Evolutionary conservation across 768 basidiomycete genomes (phyloP).

Genomic region (Rhodotorula kratochvilovae): DNA sequence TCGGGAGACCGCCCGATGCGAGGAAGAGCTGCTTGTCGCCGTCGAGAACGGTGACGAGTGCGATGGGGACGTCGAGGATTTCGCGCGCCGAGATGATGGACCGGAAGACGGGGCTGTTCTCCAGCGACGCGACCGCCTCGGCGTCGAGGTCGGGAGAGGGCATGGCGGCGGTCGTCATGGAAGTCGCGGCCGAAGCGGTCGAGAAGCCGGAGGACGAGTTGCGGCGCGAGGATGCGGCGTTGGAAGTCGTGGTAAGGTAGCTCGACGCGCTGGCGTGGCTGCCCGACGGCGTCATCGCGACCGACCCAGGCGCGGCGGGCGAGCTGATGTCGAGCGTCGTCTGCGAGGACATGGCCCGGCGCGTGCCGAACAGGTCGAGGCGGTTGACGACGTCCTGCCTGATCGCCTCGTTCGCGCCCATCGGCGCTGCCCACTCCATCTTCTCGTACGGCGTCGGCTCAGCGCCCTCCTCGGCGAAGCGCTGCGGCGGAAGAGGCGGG

Average conservation of each 20-base stretch:
- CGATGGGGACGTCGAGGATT: constrained; percentile 13
- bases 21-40: constrained; percentile 41
- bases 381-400: constrained; percentile 36
- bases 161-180: not conserved
- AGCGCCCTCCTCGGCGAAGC: not conserved
- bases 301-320: not conserved
- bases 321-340: constrained; percentile 9
- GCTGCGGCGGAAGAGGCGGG: constrained; percentile 24
- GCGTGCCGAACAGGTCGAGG: constrained; percentile 35
- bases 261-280: not conserved
- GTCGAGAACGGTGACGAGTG: constrained; percentile 35
- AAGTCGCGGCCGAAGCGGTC: not conserved
- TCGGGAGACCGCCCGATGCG: constrained; percentile 34
- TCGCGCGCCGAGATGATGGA: constrained; percentile 19
- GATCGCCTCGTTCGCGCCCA: constrained; percentile 25
- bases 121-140: constrained; percentile 9
- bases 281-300: not conserved
- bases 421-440: constrained; percentile 14
- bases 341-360: not conserved
- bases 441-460: constrained; percentile 27
- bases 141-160: not conserved
- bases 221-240: not conserved
- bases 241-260: constrained; percentile 1
- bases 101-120: constrained; percentile 31
- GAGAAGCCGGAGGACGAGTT: constrained; percentile 6